Base-by-base conservation (phyloP, 768 basidiomycete genomes). In the Termitomyces heimii region DNA sequence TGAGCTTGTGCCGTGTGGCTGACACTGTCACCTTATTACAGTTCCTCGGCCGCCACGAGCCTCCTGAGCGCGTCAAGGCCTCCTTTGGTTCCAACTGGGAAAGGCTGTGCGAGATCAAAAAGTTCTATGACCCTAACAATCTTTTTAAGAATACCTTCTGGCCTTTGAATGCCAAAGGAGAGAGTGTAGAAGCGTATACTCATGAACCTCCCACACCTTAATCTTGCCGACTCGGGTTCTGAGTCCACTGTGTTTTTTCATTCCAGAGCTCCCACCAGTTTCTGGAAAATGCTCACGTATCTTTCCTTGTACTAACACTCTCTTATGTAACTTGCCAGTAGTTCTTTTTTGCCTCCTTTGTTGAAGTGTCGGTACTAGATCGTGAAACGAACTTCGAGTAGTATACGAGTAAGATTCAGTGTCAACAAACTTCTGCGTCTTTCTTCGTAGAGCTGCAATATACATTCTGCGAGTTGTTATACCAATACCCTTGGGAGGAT, bases 131-230 rank as follows among this genome's bases (percentile, higher is more conserved):
- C 66, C 92, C 93, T 0, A 70, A 72, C 42, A 85, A 86, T 57
- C 60, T 95, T 43, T 92, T 94, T 75, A 78, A 72, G 57, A 87
- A 92, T 65, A 80, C 83, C 13, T 83, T 93, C 65, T 95, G 93
- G 90, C 92, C 92, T 20, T 67, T 90, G 56, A 75, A 86, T 65
- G 76, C 77, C 28, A 68, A 77, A 20, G 84, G 85, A 2, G 71
- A 81, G 0, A 69, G 70, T 2, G 75, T 90, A n/a, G 76, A 82
- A 34, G 76, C 84, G 10, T 67, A 79, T 44, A 75, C 73, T 6
- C 87, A 89, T 59, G 89, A 91, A 62, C 87, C 88, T 0, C 75
- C 75, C 12, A 80, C 79, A 4, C 81, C 81, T 47, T 57, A 13
- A 42, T 31, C 18, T 20, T 2, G 2, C 26, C 20, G 34, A 29